These are phyloP conservation scores for Cryptosporidium canis DNA, from an alignment of 169 alveolate species.

Conservation along the genomic window DNA sequence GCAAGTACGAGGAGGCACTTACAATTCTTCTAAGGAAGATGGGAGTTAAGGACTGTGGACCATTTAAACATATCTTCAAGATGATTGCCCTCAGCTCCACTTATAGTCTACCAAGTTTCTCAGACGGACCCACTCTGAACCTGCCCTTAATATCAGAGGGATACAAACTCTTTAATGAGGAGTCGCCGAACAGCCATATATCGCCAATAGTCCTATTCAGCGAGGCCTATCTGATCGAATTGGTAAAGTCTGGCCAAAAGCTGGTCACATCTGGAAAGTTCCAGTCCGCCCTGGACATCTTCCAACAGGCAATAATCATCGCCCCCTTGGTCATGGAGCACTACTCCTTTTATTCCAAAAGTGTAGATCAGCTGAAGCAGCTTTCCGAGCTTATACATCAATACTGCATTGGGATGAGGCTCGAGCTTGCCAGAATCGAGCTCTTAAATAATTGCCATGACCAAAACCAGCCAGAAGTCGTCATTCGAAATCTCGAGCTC, in stretches of 20 bases:
- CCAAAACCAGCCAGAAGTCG: conserved; percentile 73
- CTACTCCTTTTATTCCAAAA: conserved; percentile 6
- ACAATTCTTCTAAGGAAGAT: conserved; percentile 17
- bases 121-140: conserved; percentile 9
- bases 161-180: conserved; percentile 5
- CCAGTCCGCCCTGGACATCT: conserved; percentile 66
- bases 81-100: conserved; percentile 50
- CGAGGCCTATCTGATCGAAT: conserved; percentile 66
- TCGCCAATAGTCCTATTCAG: conserved; percentile 39
- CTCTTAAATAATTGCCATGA: conserved; percentile 79
- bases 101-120: conserved; percentile 45
- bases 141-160: conserved; percentile 33
- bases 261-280: conserved; percentile 77
- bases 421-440: conserved; percentile 75
- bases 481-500: conserved; percentile 81
- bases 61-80: conserved; percentile 34
- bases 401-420: conserved; percentile 76
- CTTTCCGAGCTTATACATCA: conserved; percentile 16
- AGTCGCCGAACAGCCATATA: conserved; percentile 72
- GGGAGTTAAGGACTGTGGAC: conserved; percentile 34
- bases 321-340: conserved; percentile 56
- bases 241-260: conserved; percentile 77
- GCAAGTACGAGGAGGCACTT: conserved; percentile 46
- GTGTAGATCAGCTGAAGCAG: conserved; percentile 28
- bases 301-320: conserved; percentile 72